These are phyloP conservation scores for Fusarium begoniae DNA, from an alignment of 2,329 filamentous ascomycete genomes.

Conservation along the genomic window DNA sequence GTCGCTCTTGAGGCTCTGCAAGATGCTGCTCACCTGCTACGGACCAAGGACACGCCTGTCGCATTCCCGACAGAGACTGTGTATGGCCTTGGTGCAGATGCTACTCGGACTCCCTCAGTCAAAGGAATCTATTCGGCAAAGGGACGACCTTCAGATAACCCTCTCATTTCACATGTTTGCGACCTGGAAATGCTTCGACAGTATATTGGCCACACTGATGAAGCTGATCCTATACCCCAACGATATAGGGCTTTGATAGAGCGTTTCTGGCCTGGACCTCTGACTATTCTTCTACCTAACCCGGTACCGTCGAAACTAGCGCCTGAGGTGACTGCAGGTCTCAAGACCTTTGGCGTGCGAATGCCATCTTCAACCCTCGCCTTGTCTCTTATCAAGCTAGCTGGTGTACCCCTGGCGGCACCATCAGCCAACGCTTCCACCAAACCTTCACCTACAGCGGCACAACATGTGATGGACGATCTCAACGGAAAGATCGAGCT, in stretches of 20 bases:
- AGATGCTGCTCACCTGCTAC: constrained; percentile 73
- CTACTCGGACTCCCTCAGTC: constrained; percentile 84
- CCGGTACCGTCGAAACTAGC: constrained; percentile 76
- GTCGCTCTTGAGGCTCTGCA: constrained; percentile 57
- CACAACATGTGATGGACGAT: constrained; percentile 88
- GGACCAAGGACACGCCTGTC: constrained; percentile 76
- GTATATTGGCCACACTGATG: constrained; percentile 58
- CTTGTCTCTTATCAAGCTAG: constrained; percentile 82
- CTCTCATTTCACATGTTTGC: constrained; percentile 90
- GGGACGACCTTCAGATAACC: constrained; percentile 90
- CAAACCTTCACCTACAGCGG: constrained; percentile 89
- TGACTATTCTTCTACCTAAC: constrained; percentile 89
- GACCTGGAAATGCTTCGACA: constrained; percentile 79
- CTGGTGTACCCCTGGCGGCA: constrained; percentile 82
- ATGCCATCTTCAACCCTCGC: constrained; percentile 91
- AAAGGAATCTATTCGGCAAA: constrained; percentile 94
- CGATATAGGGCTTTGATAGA: constrained; percentile 83
- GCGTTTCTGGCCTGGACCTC: constrained; percentile 91
- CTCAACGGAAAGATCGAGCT: constrained; percentile 82
- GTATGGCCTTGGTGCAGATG: constrained; percentile 96
- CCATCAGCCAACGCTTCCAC: constrained; percentile 96
- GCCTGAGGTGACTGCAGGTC: constrained; percentile 88
- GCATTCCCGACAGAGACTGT: constrained; percentile 98
- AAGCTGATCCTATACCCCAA: constrained; percentile 64
- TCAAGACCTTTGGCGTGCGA: constrained; percentile 86